A percentile compares a stretch with the other conserved stretches of the same genome.
phyloP scores from a whole-genome alignment of 2,329 filamentous ascomycete species.

The Ophiostoma pallidulum region DNA sequence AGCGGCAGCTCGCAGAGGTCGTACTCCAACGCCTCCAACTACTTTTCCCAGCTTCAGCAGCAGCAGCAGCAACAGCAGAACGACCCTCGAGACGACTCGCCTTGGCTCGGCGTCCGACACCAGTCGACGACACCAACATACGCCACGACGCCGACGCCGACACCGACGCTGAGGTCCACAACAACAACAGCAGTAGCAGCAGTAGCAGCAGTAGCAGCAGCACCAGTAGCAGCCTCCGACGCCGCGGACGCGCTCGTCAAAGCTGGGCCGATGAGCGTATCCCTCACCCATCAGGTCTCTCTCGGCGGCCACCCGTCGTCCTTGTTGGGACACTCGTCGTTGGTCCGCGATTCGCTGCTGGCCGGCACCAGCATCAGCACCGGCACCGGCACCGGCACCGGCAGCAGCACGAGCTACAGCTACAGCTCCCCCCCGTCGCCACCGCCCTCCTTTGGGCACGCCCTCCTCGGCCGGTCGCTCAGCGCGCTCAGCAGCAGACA shows the following conservation, averaged over 20 bases:
- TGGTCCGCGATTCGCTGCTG: constrained; percentile 7
- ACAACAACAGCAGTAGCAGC: neutral
- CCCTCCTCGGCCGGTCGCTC: neutral
- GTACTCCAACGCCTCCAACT: constrained; percentile 8
- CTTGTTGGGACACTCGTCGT: too few species aligned
- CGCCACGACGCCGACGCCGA: neutral
- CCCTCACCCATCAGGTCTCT: constrained; percentile 13
- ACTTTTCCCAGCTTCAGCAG: constrained; percentile 6
- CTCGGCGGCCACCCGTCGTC: constrained; percentile 15
- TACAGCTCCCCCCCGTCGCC: too few species aligned
- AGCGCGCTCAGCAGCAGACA: neutral
- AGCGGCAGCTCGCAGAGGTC: constrained; percentile 7
- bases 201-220: constrained; percentile 2
- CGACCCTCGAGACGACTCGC: neutral
- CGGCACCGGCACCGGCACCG: too few species aligned
- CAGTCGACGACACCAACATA: neutral
- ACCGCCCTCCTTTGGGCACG: neutral
- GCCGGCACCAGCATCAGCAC: too few species aligned
- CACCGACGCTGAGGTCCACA: neutral
- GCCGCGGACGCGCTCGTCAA: constrained; percentile 5
- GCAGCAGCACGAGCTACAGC: too few species aligned
- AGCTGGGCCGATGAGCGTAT: constrained; percentile 13
- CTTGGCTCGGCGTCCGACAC: neutral
- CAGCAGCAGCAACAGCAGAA: neutral
- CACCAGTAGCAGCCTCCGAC: neutral